Base-by-base conservation (phyloP, 2,329 filamentous ascomycete species). In the Emergomyces africanus region DNA sequence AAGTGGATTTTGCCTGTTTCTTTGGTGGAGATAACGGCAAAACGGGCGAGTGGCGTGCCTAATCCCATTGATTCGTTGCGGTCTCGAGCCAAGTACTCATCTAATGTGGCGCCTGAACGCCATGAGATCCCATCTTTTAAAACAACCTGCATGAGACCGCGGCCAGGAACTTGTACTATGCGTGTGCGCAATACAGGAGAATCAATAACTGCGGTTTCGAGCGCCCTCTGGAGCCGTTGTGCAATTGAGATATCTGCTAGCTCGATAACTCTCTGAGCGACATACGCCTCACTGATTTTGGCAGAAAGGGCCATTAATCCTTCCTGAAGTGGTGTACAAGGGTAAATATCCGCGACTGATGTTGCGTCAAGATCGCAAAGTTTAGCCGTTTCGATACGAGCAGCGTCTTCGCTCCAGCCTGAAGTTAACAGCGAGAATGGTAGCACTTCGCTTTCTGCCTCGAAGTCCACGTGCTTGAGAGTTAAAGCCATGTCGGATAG, bases 171-270 rank as follows among this genome's bases (percentile, higher is more conserved):
- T 54, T 68, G 64, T 9, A 70, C 65, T 25, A 72, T 66, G 10
- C 74, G 68, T 9, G 75, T 78, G 14, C 76, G 71, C 23, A 78
- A 65, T 20, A 78, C 73, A 14, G 71, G 69, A 30, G 69, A 65
- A 15, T 70, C 67, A 10, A 66, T 59, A 2, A 74, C 67, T 1
- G 70, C 67, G 15, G 62, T 65, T 49, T 74, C 66, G 69, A 73
- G 77, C 1, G 75, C 71, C 6, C 63, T 60, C 59, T 70, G 71
- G 63, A 76, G 71, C 30, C 68, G 67, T 4, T 59, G 64, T 0
- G 74, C 74, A 6, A 51, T 55, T 23, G 28, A 41, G 30, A 49
- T 20, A 33, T 61, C 50, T 48, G 59, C 30, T 28, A 18, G 70
- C 71, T n/a, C 10, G 53, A 72, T 63, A 6, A 75, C 63, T 51